Conservation (phyloP, 2,329 filamentous ascomycete species). For the Colletotrichum tropicale region DNA sequence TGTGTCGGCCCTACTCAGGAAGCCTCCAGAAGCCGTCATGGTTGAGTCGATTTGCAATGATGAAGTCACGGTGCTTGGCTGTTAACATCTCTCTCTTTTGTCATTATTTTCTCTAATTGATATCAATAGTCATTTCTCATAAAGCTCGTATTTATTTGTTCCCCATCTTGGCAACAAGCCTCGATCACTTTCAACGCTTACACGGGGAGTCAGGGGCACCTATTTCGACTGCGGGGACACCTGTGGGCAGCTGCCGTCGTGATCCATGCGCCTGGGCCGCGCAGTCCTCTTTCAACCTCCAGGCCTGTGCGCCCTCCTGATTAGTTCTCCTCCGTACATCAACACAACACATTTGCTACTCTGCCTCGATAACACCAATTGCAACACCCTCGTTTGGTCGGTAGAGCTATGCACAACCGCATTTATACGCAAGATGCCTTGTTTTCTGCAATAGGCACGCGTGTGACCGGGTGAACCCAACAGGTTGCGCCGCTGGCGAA, state of each 20-base stretch:
- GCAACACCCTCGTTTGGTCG: background rate
- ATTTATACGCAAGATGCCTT: background rate
- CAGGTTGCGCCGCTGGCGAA: background rate
- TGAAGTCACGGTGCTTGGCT: background rate
- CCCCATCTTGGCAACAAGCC: background rate
- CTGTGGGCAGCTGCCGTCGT: background rate
- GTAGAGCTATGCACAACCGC: background rate
- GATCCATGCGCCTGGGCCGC: background rate
- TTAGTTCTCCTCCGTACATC: background rate
- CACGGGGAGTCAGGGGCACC: background rate
- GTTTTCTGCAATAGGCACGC: fast-evolving
- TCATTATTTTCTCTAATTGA: fast-evolving
- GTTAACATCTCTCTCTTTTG: background rate
- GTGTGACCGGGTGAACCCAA: background rate
- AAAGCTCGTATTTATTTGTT: background rate
- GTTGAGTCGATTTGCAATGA: background rate
- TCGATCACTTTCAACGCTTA: background rate
- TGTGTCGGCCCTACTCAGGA: background rate
- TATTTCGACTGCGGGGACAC: background rate
- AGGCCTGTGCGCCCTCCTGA: background rate
- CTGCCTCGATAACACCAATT: background rate
- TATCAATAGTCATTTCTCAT: background rate
- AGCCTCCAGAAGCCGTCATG: background rate
- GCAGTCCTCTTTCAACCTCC: too few species aligned
- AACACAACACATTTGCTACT: background rate